Evolutionary conservation across 1,284 basidiomycete genomes (phyloP), one percentile per base, ranked within the genome.

Genomic region (Quambalaria eucalypti): DNA sequence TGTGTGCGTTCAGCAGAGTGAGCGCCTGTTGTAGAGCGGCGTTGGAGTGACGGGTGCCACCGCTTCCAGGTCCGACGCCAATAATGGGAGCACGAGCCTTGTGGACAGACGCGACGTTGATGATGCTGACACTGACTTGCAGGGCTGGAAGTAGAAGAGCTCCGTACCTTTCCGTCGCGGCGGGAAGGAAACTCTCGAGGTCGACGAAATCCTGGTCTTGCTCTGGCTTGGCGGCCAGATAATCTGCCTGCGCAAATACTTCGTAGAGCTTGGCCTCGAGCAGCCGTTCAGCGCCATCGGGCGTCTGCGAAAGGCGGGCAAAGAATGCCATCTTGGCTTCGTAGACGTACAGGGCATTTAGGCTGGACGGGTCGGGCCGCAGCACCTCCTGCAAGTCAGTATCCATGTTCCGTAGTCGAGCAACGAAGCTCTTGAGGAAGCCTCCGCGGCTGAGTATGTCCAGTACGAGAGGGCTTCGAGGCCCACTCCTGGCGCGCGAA

Each of bases 291-390:
- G 90, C 88, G 2, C 92, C 92, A 60, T 81, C 79, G 47, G 87
- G 80, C 0, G 83, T 87, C 68, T 90, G 85, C 0, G 89, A 85
- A 77, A 96, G 83, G 28, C 89, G 83, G 28, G 87, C 83, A 54
- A 97, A 83, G 62, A 95, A 80, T 0, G 89, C 87, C 81, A 95
- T 85, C 77, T 92, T 91, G 14, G 91, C 84, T 76, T 97, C 93
- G 70, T 93, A 97, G 14, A 97, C 88, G 77, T 95, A 97, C 47
- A 93, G 80, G 0, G 89, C 82, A 69, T 96, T 93, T 21, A 98
- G 78, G 60, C 90, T 87, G 88, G 89, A 87, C 50, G 91, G 90
- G 76, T 96, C 90, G 10, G 90, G 87, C 66, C 85, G 85, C 9
- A 97, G 80, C 16, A 91, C 85, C 23, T 83, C 82, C 69, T 87